Evolutionary conservation across 768 basidiomycete species (phyloP), one percentile per base, ranked within the genome.

Genomic region (Pleurotus eryngii): DNA sequence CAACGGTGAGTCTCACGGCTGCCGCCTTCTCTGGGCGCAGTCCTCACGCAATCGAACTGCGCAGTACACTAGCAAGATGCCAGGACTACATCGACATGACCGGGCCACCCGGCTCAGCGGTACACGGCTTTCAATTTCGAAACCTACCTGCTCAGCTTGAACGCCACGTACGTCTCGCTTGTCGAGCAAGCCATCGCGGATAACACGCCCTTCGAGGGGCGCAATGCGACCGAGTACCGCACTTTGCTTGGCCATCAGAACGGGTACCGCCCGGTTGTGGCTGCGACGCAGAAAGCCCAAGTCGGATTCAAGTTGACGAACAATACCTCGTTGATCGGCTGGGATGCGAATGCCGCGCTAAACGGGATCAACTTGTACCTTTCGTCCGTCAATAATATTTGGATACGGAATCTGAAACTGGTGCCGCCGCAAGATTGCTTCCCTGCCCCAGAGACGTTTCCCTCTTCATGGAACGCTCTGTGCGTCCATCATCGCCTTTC

Each of bases 341-440:
- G 58, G 49, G 62, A 63, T 26, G 55, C 49, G 8, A 58, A 61
- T 37, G 57, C 62, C 7, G 49, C 56, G 14, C 39, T 63, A 6
- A 53, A 58, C 17, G 62, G 62, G 30, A 58, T 61, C 11, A 61
- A 61, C 26, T 51, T 63, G n/a, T 57, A 58, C 27, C 20, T 61
- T 15, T 24, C 54, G 35, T 43, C 54, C 20, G 62, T 61, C 37
- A 56, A 63, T 42, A 59, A 63, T 56, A 50, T 61, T 3, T 56
- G 56, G 60, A 60, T 61, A 18, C 43, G 63, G 18, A 64, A 61
- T 58, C 20, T 64, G 49, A 61, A 61, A 18, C 51, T 64, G 20
- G 60, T 61, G 18, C 56, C 60, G 12, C 62, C 62, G 2, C 20
- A 57, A 40, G 62, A 63, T 55, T 61, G 60, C 46, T 61, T 61